These are phyloP conservation scores for Leishmania tropica DNA, from an alignment of 208 protist species.

Conservation along the genomic window DNA sequence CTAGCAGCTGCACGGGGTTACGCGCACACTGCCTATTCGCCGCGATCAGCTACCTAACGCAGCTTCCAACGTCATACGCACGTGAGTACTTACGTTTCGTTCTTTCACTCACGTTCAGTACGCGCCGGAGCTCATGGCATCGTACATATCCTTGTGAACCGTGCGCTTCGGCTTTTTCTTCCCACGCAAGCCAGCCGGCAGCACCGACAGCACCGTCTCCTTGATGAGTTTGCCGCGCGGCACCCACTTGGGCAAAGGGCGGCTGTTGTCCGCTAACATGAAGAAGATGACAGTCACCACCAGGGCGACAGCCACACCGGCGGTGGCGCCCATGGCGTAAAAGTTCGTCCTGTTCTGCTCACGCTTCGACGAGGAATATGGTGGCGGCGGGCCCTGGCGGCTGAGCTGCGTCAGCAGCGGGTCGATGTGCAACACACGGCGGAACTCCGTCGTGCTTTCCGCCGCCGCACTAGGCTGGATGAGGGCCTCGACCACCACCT, in stretches of 20 bases:
- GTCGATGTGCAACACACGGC: conserved; percentile 66
- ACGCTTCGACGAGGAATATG: not conserved
- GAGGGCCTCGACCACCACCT: conserved; percentile 64
- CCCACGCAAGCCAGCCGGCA: conserved; percentile 48
- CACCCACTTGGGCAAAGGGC: conserved; percentile 80
- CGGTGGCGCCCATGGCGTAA: conserved; percentile 57
- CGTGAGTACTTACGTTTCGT: not conserved
- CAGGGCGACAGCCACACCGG: conserved; percentile 56
- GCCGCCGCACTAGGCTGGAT: conserved; percentile 26
- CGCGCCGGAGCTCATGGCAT: conserved; percentile 79
- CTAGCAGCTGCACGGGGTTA: not conserved
- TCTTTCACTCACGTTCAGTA: conserved; percentile 34
- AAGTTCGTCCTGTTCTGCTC: conserved; percentile 40
- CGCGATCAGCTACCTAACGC: not conserved
- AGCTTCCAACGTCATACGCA: not conserved
- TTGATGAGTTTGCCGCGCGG: conserved; percentile 83
- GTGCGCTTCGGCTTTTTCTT: conserved; percentile 58
- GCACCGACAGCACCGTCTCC: conserved; percentile 69
- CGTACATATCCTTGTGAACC: conserved; percentile 84
- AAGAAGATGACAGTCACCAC: conserved; percentile 68
- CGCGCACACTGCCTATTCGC: not conserved
- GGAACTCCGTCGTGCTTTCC: conserved; percentile 55
- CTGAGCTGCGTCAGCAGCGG: conserved; percentile 74
- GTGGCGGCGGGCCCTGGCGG: conserved; percentile 53
- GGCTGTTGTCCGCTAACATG: conserved; percentile 77